These are phyloP conservation scores for Rhinocladiella similis DNA, from an alignment of 2,329 filamentous ascomycete genomes.

Conservation along the genomic window DNA sequence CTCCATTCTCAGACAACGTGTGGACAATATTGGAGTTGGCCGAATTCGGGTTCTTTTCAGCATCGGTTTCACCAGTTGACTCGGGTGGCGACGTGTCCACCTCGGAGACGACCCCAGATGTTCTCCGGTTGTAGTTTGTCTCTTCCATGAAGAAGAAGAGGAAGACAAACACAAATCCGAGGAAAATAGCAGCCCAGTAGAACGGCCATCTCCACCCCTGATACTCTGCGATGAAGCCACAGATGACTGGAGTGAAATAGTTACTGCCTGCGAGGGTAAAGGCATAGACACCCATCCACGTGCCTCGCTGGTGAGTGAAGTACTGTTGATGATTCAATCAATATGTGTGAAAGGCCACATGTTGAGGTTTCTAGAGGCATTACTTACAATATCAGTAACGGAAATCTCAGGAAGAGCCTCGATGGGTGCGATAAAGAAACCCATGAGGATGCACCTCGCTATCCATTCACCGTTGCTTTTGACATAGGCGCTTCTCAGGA, in stretches of 20 bases:
- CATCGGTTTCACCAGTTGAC: background rate
- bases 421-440: conserved; percentile 50
- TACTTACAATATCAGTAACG: conserved; percentile 45
- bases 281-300: conserved; percentile 27
- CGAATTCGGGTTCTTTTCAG: conserved; percentile 8
- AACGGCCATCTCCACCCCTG: conserved; percentile 30
- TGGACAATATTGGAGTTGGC: background rate
- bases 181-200: conserved; percentile 26
- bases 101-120: conserved; percentile 8
- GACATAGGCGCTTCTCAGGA: conserved; percentile 38
- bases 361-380: background rate
- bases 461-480: conserved; percentile 51
- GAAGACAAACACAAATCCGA: conserved; percentile 19
- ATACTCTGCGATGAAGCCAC: conserved; percentile 28
- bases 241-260: conserved; percentile 39
- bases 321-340: conserved; percentile 32
- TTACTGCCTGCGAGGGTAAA: conserved; percentile 25
- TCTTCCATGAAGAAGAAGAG: conserved; percentile 29
- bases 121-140: conserved; percentile 24
- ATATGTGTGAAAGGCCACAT: too few species aligned
- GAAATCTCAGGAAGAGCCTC: conserved; percentile 51
- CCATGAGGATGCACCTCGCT: conserved; percentile 48
- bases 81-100: conserved; percentile 12
- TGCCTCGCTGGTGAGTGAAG: conserved; percentile 29
- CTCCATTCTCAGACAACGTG: background rate